These are phyloP conservation scores for Vitellaria paradoxa DNA, from an alignment of 179 eudicot genomes.

Conservation along the genomic window DNA sequence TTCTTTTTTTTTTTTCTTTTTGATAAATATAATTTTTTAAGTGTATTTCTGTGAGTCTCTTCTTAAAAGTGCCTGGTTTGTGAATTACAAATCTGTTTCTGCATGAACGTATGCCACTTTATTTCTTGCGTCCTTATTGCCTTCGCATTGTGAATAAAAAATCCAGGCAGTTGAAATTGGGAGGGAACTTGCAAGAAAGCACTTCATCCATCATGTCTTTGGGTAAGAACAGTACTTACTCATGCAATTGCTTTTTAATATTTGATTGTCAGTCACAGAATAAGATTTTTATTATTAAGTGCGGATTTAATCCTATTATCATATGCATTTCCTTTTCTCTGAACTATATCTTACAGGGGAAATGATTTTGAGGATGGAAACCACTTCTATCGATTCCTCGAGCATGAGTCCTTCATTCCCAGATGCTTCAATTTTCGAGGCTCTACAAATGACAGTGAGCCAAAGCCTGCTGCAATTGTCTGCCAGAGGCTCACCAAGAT, in stretches of 20 bases:
- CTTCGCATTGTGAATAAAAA: background rate
- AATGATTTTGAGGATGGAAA: slow-evolving; percentile 73
- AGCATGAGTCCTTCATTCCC: slow-evolving; percentile 78
- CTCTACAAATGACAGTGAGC: slow-evolving; percentile 58
- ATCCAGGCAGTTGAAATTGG: slow-evolving; percentile 76
- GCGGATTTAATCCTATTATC: background rate
- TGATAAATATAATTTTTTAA: background rate
- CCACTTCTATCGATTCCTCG: slow-evolving; percentile 72
- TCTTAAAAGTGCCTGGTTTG: background rate
- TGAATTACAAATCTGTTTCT: background rate
- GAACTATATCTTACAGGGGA: slow-evolving; percentile 38
- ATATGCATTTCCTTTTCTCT: background rate
- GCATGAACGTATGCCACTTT: background rate
- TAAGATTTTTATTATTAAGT: background rate
- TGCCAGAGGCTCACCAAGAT: slow-evolving; percentile 59
- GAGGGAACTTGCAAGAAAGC: slow-evolving; percentile 62
- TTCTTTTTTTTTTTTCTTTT: too few relatives aligned
- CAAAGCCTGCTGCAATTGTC: slow-evolving; percentile 49
- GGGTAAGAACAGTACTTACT: slow-evolving; percentile 45
- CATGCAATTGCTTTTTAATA: background rate
- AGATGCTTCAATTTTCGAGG: slow-evolving; percentile 85
- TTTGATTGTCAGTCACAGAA: background rate
- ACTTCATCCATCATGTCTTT: slow-evolving; percentile 79
- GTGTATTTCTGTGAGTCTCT: background rate
- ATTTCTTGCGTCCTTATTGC: background rate